Conservation (phyloP, 2,329 filamentous ascomycete species). For the Penicillium frequentans region DNA sequence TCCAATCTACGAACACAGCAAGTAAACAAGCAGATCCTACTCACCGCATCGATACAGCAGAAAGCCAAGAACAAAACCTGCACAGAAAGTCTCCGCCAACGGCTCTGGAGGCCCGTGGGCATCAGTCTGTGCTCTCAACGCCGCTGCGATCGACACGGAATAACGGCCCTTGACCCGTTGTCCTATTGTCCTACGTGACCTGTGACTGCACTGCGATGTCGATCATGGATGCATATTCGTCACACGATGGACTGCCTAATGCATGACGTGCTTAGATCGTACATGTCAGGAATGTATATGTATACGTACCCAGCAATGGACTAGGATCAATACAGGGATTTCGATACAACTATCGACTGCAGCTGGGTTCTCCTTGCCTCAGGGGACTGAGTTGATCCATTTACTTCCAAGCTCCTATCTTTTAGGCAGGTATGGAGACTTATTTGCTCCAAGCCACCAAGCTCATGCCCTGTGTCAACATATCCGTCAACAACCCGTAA, state of each 20-base stretch:
- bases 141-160: slow-evolving; percentile 9
- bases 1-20: background rate
- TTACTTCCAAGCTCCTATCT: background rate
- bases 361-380: background rate
- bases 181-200: background rate
- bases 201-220: background rate
- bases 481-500: background rate
- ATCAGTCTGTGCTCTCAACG: slow-evolving; percentile 3
- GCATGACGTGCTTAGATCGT: background rate
- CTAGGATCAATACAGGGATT: background rate
- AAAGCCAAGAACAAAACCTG: background rate
- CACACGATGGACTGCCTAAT: background rate
- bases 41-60: background rate
- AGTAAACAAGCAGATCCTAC: background rate
- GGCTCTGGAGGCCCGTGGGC: background rate
- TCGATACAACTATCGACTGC: background rate
- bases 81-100: background rate
- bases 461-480: background rate
- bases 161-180: background rate
- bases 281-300: background rate
- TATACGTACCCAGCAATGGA: background rate
- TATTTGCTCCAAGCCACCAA: background rate
- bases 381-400: background rate
- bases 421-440: background rate
- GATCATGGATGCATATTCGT: background rate